Evolutionary conservation across 192 early-diverging fungal genomes (phyloP).

Genomic region (Podila epigama): DNA sequence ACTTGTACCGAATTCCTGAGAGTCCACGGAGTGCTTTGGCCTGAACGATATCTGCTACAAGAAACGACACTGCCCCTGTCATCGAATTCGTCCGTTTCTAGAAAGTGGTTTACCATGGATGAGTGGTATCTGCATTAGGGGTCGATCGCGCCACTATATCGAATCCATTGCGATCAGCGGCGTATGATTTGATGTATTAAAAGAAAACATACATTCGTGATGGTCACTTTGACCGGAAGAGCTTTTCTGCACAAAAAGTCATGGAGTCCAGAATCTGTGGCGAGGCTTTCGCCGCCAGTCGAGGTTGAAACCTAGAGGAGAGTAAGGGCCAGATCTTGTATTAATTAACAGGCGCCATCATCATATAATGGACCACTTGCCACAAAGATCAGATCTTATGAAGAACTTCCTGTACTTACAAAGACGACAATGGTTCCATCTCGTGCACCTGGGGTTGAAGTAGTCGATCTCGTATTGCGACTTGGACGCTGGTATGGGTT

Average conservation of each 20-base stretch:
- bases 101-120: neutral
- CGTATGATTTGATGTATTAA: neutral
- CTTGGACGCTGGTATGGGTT: constrained; percentile 28
- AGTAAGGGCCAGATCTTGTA: neutral
- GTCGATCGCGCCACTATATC: no score
- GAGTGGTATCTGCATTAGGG: neutral
- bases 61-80: neutral
- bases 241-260: constrained; percentile 21
- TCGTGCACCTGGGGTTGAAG: neutral
- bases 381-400: neutral
- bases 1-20: neutral
- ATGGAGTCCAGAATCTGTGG: constrained; percentile 12
- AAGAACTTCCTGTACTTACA: no score
- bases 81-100: neutral
- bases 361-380: neutral
- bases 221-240: constrained; percentile 9
- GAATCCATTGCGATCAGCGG: no score
- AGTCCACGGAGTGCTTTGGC: neutral
- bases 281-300: neutral
- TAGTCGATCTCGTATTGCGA: neutral
- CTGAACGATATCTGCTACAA: neutral
- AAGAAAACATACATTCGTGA: constrained; percentile 16
- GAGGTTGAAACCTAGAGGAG: neutral
- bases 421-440: constrained; percentile 20
- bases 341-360: neutral